Conservation (phyloP, 306 rosid species). For the Parietaria judaica region DNA sequence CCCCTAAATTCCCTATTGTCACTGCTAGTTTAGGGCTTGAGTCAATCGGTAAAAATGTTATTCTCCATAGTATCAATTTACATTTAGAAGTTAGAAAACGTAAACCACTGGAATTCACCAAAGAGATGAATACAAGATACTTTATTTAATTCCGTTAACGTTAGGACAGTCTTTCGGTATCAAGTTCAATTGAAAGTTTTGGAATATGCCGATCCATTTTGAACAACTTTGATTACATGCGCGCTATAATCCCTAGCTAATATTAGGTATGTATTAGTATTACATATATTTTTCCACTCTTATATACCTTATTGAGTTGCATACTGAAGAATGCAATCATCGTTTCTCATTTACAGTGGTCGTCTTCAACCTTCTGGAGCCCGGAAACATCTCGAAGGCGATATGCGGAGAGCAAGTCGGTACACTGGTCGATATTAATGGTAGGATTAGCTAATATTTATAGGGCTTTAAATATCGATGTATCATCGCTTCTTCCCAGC, state of each 20-base stretch:
- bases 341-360: conserved; percentile 31
- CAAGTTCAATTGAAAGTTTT: too few relatives aligned
- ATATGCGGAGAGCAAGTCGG: conserved; percentile 45
- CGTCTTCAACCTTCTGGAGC: conserved; percentile 41
- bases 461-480: background rate
- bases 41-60: too few relatives aligned
- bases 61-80: too few relatives aligned
- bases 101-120: too few relatives aligned
- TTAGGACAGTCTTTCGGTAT: too few relatives aligned
- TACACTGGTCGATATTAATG: conserved; percentile 36
- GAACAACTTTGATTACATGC: too few relatives aligned
- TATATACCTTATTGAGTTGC: background rate
- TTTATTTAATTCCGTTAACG: too few relatives aligned
- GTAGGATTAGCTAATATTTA: conserved; percentile 29
- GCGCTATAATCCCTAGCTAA: too few relatives aligned
- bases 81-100: too few relatives aligned
- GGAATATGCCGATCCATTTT: too few relatives aligned
- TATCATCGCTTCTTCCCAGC: conserved; percentile 16
- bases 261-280: too few relatives aligned
- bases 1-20: background rate
- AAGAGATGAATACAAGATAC: too few relatives aligned
- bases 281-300: background rate
- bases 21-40: background rate
- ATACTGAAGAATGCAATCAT: conserved; percentile 1
- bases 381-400: conserved; percentile 48